Conservation (phyloP, 805 yeast species). For the Candida patagonica region DNA sequence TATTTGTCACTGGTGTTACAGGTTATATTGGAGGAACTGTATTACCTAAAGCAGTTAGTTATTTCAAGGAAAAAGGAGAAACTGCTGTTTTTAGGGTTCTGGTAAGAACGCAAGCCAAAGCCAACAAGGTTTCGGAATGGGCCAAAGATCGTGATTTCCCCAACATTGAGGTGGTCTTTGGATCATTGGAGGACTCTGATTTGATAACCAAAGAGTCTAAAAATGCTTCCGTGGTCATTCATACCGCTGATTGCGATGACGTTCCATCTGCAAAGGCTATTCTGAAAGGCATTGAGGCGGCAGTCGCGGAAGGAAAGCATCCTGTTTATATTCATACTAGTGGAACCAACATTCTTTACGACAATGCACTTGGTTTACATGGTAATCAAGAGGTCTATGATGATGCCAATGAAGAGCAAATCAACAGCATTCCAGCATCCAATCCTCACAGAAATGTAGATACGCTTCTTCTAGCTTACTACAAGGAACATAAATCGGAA, state of each 20-base stretch:
- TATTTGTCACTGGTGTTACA: constrained; percentile 14
- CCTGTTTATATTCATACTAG: constrained; percentile 15
- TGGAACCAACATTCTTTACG: constrained; percentile 12
- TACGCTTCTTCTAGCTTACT: too few relatives aligned
- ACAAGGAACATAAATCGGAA: too few relatives aligned
- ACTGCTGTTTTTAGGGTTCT: constrained; percentile 7
- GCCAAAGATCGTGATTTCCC: constrained; percentile 9
- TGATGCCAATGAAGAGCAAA: constrained; percentile 10
- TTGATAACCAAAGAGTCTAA: constrained; percentile 6
- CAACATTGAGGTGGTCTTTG: constrained; percentile 8
- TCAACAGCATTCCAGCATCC: constrained; percentile 9
- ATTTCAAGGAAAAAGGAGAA: constrained; percentile 1
- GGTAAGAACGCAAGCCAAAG: constrained; percentile 11
- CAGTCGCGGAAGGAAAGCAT: constrained; percentile 6
- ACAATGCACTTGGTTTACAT: constrained; percentile 9
- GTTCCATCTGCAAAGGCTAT: constrained; percentile 9
- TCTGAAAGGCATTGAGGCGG: constrained; percentile 6
- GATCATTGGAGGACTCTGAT: constrained; percentile 2
- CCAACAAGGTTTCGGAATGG: constrained; percentile 8
- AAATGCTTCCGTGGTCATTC: constrained; percentile 8
- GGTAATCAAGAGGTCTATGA: constrained; percentile 6
- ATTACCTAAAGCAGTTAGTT: constrained; percentile 6
- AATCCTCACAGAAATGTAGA: too few relatives aligned
- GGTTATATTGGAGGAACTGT: constrained; percentile 15
- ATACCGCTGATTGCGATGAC: constrained; percentile 13